phyloP scores from a whole-genome alignment of 2,329 filamentous ascomycete genomes.

The Pseudocercospora vitis region DNA sequence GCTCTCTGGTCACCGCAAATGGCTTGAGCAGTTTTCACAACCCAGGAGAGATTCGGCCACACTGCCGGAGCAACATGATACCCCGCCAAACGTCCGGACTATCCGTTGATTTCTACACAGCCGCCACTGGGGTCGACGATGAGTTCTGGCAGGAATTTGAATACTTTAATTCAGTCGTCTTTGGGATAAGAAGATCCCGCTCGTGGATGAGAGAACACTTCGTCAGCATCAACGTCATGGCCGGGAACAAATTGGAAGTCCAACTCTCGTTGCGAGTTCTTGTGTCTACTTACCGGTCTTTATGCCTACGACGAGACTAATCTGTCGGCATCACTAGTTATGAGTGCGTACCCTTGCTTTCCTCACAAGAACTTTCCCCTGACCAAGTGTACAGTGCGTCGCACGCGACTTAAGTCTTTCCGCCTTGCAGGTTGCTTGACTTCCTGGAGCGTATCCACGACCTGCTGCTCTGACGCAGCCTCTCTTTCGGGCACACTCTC shows the following conservation, averaged over 20 bases:
- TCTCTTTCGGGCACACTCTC: constrained; percentile 42
- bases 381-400: constrained; percentile 8
- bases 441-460: constrained; percentile 43
- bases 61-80: constrained; percentile 15
- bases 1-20: constrained; percentile 10
- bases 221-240: neutral
- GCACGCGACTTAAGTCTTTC: constrained; percentile 12
- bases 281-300: constrained; percentile 18
- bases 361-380: neutral
- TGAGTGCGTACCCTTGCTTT: constrained; percentile 6
- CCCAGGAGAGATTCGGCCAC: constrained; percentile 28
- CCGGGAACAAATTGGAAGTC: neutral
- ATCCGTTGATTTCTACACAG: constrained; percentile 19
- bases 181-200: constrained; percentile 9
- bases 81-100: constrained; percentile 9
- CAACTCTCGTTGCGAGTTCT: constrained; percentile 1
- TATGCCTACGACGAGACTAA: constrained; percentile 16
- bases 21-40: constrained; percentile 11
- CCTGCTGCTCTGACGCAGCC: constrained; percentile 44
- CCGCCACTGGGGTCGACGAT: constrained; percentile 24
- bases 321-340: constrained; percentile 17
- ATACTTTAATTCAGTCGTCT: constrained; percentile 19
- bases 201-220: neutral
- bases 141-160: constrained; percentile 22
- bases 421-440: constrained; percentile 38